A percentile compares a stretch with the other conserved stretches of the same genome.
phyloP scores from a whole-genome alignment of 2,329 filamentous ascomycete genomes.

The Cladosporium sp. region DNA sequence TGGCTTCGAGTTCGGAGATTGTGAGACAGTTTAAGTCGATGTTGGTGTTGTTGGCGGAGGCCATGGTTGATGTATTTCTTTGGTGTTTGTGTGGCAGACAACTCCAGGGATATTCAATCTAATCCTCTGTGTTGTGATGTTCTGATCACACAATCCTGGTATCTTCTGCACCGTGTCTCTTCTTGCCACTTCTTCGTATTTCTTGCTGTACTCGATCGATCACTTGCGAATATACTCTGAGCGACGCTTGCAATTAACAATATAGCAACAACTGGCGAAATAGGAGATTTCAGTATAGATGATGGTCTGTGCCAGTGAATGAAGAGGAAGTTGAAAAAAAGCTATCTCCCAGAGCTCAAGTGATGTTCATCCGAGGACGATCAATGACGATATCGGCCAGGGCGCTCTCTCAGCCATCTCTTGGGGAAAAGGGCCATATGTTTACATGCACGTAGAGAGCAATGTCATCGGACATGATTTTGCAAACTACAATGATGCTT shows the following conservation, averaged over 20 bases:
- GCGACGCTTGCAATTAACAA: too few relatives aligned
- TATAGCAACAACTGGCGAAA: too few relatives aligned
- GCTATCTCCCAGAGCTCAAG: not conserved
- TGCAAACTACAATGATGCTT: not conserved
- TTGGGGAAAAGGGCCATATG: not conserved
- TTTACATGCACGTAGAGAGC: not conserved
- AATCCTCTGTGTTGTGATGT: not conserved
- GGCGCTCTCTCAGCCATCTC: not conserved
- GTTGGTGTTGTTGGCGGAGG: not conserved
- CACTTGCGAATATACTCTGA: too few relatives aligned
- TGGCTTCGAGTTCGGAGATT: conserved; percentile 37
- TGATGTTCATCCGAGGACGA: not conserved
- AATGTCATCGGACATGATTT: not conserved
- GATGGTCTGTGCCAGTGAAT: not conserved
- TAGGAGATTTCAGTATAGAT: too few relatives aligned
- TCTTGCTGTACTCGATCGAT: not conserved
- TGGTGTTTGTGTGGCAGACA: too few relatives aligned
- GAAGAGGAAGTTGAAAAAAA: not conserved
- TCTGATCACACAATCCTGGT: not conserved
- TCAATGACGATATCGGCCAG: not conserved
- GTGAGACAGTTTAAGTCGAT: conserved; percentile 41
- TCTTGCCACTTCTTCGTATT: not conserved
- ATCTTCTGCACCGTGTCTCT: too few relatives aligned
- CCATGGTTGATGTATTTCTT: not conserved
- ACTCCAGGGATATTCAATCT: too few relatives aligned